phyloP scores from a whole-genome alignment of 257 asterid genomes.

The Fraxinus pennsylvanica region DNA sequence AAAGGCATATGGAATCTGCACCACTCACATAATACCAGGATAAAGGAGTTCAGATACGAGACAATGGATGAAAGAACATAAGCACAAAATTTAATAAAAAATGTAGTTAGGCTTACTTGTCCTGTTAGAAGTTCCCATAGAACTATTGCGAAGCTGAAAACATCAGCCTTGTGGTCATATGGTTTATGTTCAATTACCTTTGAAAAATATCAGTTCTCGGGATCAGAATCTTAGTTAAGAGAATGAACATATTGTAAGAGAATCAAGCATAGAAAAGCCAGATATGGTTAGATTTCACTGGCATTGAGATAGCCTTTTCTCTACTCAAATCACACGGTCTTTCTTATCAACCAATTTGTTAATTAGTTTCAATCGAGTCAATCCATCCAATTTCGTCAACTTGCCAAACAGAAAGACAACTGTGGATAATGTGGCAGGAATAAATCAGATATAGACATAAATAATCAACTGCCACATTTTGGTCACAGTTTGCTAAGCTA shows the following conservation, averaged over 20 bases:
- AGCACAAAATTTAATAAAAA: slow-evolving; percentile 5
- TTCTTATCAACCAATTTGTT: neutral
- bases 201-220: slow-evolving; percentile 22
- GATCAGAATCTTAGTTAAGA: neutral
- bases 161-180: slow-evolving; percentile 93
- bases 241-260: neutral
- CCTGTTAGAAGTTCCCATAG: slow-evolving; percentile 93
- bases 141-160: slow-evolving; percentile 90
- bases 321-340: neutral
- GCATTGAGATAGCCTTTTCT: neutral
- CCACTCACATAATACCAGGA: neutral
- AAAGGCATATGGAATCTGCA: slow-evolving; percentile 51
- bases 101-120: slow-evolving; percentile 50
- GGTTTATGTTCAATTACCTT: slow-evolving; percentile 95
- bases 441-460: neutral
- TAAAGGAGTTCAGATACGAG: neutral
- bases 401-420: neutral
- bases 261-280: neutral
- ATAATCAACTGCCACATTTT: neutral
- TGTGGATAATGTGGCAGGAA: neutral
- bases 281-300: neutral
- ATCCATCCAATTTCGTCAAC: neutral
- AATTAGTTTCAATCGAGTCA: neutral
- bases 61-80: neutral
- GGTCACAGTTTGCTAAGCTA: neutral